Evolutionary conservation across 2,329 filamentous ascomycete species (phyloP), one percentile per base, ranked within the genome.

Genomic region (Xylogone sp.): DNA sequence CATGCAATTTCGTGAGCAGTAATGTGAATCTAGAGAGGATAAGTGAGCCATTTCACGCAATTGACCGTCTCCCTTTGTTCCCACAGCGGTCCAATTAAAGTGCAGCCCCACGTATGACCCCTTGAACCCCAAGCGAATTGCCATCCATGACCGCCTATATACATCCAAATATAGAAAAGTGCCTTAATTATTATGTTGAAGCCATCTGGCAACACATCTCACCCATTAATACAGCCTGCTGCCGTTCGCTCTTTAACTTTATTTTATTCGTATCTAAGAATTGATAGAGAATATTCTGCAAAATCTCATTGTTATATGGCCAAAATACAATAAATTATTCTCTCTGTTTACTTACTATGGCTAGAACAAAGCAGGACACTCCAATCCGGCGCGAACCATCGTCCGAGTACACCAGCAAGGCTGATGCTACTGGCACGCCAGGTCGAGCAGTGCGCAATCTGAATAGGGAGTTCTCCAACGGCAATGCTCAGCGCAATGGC

Each of bases 311-410:
- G n/a, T 39, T 16, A 39, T 39, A 39, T 39, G 34, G 34, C 34
- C 34, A 13, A 16, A 39, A 7, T 39, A 13, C n/a, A 39, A 18
- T 39, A 27, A 27, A 27, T 27, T 27, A 6, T 18, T 39, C 4
- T 39, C 13, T 16, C 13, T 16, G 4, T 18, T 16, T 16, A 16
- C 34, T 34, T 21, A 21, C 27, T 21, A 90, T 91, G 87, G 87
- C 86, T 54, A 82, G 87, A 62, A 79, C 78, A 50, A 90, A 91
- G 70, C 85, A 88, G 69, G 73, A 79, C 39, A 74, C 73, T 46
- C 84, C 87, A 9, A 70, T 86, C 52, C 79, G 82, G 67, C 82
- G 86, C 65, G 79, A 82, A 58, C 72, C 81, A 2, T 88, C 86
- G 7, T 86, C 83, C 21, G 84, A 88, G 64, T 82, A 83, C 65